Evolutionary conservation across 2,329 filamentous ascomycete species (phyloP).

Genomic region (Ophiostoma fasciatum): DNA sequence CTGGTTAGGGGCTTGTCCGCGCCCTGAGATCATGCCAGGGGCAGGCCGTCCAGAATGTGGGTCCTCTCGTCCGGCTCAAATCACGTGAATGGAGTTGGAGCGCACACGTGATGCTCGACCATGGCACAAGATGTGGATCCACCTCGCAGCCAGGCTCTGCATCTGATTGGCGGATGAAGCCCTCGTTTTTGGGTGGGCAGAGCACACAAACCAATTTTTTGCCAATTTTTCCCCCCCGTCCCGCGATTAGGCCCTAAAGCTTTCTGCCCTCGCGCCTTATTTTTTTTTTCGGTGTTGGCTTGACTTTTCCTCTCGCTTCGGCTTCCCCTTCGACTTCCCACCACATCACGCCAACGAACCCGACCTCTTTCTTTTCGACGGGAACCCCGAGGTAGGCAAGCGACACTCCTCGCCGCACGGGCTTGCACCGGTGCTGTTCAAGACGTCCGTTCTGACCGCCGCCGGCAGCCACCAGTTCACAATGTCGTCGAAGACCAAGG

Average conservation of each 20-base stretch:
- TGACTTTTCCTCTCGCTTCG: conserved; percentile 7
- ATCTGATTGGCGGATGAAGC: too few species aligned
- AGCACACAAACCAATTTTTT: too few species aligned
- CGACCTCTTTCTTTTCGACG: conserved; percentile 8
- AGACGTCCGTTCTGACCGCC: background rate
- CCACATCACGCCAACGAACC: conserved; percentile 8
- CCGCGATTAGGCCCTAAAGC: too few species aligned
- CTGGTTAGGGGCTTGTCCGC: background rate
- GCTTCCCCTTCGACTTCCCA: conserved; percentile 6
- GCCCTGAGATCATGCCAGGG: too few species aligned
- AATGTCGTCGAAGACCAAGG: conserved; percentile 55
- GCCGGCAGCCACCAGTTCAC: conserved; percentile 18
- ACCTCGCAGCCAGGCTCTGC: too few species aligned
- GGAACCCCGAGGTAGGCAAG: conserved; percentile 4
- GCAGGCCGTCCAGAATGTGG: too few species aligned
- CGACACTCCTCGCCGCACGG: background rate
- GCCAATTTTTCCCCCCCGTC: too few species aligned
- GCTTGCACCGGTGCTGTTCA: conserved; percentile 1
- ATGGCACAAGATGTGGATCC: too few species aligned
- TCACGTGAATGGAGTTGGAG: too few species aligned
- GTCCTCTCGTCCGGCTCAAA: too few species aligned
- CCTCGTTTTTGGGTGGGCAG: too few species aligned
- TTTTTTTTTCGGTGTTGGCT: conserved; percentile 3
- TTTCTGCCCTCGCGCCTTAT: conserved; percentile 5
- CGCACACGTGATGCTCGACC: too few species aligned